Base-by-base conservation (phyloP, 2,329 filamentous ascomycete genomes). In the Neofusicoccum parvum region DNA sequence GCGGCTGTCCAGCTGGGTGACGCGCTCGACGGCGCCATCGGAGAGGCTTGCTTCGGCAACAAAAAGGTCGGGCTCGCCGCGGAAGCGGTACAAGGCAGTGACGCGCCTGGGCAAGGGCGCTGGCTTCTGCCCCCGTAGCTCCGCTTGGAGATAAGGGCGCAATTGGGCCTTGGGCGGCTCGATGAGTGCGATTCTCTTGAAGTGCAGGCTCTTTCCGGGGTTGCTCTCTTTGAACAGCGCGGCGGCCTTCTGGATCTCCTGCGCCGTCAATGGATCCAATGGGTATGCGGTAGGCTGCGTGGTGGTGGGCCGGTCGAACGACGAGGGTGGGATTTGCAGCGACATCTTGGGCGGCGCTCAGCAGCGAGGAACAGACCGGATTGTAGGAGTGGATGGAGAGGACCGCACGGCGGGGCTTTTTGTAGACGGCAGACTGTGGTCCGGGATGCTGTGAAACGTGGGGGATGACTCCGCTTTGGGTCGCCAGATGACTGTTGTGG, bases 131-230 rank as follows among this genome's bases (percentile, higher is more conserved):
- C 73, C 74, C 3, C 72, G 71, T 65, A 81, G 79, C 56, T 85
- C 80, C 62, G 51, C 72, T 5, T 82, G 79, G 0, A 87, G 75
- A 63, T 79, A 86, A 0, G 63, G 65, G 5, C 82, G 67, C 76
- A 86, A 78, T 15, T 78, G 73, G n/a, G 74, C 71, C 72, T 87
- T 87, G 1, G 75, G 72, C 0, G 84, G 84, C 67, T 87, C 84
- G 14, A 72, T 72, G 10, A 87, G 77, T 0, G 82, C 83, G 67
- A 86, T 81, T 11, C 56, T 48, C 12, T 60, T 60, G 43, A 60
- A 60, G 2, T 48, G 56, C 10, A 60, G 27, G 7, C 7, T 23
- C 32, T 37, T 60, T 37, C 14, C n/a, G 3, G 56, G 12, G 20
- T 48, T 48, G 11, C 14, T 20, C 12, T 60, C 17, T 32, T 60